These are phyloP conservation scores for Bocquillonia castaneifolia DNA, from an alignment of 441 rosid species.

Conservation along the genomic window DNA sequence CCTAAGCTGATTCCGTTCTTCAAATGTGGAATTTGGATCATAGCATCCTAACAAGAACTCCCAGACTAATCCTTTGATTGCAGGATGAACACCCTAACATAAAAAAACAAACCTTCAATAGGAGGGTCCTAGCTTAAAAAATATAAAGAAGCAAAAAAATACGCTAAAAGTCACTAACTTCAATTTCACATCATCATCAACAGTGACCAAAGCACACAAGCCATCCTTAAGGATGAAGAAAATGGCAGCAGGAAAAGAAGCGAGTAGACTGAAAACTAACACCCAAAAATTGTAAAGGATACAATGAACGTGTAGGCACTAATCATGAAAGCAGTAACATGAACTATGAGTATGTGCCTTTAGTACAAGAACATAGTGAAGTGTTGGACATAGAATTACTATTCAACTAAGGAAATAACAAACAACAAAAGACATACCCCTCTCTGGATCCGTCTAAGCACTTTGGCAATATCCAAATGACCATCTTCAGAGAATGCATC, in stretches of 20 bases:
- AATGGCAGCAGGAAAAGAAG: neutral
- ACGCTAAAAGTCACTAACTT: neutral
- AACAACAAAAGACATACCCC: constrained; percentile 46
- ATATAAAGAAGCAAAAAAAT: neutral
- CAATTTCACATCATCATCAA: neutral
- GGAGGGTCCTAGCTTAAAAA: neutral
- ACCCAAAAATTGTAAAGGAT: neutral
- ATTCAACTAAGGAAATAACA: neutral
- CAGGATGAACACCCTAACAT: constrained; percentile 84
- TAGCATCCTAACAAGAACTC: constrained; percentile 90
- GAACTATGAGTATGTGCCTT: neutral
- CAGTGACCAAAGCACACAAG: neutral
- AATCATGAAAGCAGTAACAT: neutral
- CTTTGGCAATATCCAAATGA: constrained; percentile 72
- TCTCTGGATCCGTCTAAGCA: constrained; percentile 79
- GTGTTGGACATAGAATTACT: neutral
- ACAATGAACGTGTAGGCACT: neutral
- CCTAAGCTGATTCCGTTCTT: constrained; percentile 62
- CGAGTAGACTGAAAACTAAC: neutral
- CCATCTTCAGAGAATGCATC: constrained; percentile 80
- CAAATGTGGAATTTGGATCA: constrained; percentile 80
- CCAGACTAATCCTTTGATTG: constrained; percentile 83
- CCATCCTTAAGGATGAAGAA: neutral
- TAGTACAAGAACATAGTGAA: neutral
- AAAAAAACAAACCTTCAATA: constrained; percentile 17